These are phyloP conservation scores for Aureobasidium zeae DNA, from an alignment of 2,329 filamentous ascomycete species.

Conservation along the genomic window DNA sequence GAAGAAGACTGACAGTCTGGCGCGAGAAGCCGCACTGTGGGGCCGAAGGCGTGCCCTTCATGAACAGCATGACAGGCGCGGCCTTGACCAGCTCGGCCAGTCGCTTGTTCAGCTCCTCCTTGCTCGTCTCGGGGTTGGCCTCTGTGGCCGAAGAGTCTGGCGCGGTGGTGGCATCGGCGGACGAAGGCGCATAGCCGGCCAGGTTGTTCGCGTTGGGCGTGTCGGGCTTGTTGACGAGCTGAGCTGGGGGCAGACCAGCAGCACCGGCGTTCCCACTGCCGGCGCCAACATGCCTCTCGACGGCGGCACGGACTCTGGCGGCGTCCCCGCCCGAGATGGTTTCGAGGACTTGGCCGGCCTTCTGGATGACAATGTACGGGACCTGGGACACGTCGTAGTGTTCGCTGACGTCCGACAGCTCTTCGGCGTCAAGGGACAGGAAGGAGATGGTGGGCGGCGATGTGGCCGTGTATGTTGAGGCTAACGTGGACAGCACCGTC, in stretches of 20 bases:
- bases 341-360: slow-evolving; percentile 66
- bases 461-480: slow-evolving; percentile 68
- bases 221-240: slow-evolving; percentile 36
- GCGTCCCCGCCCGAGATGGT: slow-evolving; percentile 86
- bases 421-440: slow-evolving; percentile 88
- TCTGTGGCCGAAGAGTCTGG: slow-evolving; percentile 37
- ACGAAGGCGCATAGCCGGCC: slow-evolving; percentile 37
- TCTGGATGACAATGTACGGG: slow-evolving; percentile 78
- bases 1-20: slow-evolving; percentile 74
- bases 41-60: slow-evolving; percentile 86
- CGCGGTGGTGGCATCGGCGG: slow-evolving; percentile 37
- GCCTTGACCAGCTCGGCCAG: slow-evolving; percentile 83
- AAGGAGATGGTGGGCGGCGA: slow-evolving; percentile 63
- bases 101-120: slow-evolving; percentile 77
- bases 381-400: slow-evolving; percentile 90
- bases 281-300: slow-evolving; percentile 66
- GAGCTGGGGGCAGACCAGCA: slow-evolving; percentile 34
- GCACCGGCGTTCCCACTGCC: slow-evolving; percentile 28
- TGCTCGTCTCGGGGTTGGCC: slow-evolving; percentile 42
- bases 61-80: slow-evolving; percentile 96
- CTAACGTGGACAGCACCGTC: slow-evolving; percentile 74
- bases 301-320: slow-evolving; percentile 69
- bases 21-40: slow-evolving; percentile 91
- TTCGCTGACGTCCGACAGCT: slow-evolving; percentile 84
- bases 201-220: slow-evolving; percentile 32